Percentiles rank a stretch among this genome's conserved stretches.
Evolutionary conservation across 2,329 filamentous ascomycete species (phyloP).

Genomic region (Sporothrix inflata): DNA sequence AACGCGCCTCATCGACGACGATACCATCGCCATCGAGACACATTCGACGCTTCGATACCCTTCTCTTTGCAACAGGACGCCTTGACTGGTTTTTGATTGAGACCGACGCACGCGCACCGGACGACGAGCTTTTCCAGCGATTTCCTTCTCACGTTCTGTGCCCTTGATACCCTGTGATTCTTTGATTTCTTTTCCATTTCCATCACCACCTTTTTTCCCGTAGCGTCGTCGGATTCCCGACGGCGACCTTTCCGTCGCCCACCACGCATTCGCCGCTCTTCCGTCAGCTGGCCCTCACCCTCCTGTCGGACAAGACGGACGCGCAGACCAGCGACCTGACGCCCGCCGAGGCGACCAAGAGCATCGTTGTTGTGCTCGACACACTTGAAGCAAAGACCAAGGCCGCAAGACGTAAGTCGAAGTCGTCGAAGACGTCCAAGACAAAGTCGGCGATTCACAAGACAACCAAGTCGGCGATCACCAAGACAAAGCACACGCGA

Average conservation of each 20-base stretch:
- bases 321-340: slow-evolving; percentile 5
- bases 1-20: background rate
- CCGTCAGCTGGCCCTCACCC: slow-evolving; percentile 57
- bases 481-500: slow-evolving; percentile 31
- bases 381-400: slow-evolving; percentile 28
- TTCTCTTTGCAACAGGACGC: slow-evolving; percentile 51
- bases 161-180: background rate
- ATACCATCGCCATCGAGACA: background rate
- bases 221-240: slow-evolving; percentile 32
- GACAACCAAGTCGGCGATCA: background rate
- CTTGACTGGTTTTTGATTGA: slow-evolving; percentile 63
- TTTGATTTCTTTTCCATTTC: background rate
- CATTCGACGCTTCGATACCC: background rate
- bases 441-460: background rate
- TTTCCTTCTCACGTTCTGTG: background rate
- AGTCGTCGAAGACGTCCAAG: background rate
- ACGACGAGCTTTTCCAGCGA: background rate
- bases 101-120: background rate
- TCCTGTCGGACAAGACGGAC: slow-evolving; percentile 44
- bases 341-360: background rate
- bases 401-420: slow-evolving; percentile 26
- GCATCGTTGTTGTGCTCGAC: slow-evolving; percentile 23
- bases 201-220: background rate
- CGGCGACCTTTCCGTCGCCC: slow-evolving; percentile 50
- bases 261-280: slow-evolving; percentile 75